Conservation (phyloP, 495 filamentous ascomycete species). For the Lichina pygmaea region DNA sequence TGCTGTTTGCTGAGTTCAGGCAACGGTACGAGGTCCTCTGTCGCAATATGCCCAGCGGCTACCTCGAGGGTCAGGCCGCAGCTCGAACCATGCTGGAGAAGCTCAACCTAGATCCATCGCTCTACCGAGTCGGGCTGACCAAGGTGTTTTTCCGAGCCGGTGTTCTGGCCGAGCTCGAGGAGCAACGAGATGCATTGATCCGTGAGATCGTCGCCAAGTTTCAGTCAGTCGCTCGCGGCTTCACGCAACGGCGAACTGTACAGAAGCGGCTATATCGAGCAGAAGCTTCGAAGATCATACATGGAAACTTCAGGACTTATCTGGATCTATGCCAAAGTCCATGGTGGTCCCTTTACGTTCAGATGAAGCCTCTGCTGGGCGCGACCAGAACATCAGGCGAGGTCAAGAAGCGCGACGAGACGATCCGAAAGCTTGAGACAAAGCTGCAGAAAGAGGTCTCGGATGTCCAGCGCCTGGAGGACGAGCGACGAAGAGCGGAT, state of each 20-base stretch:
- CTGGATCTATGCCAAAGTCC: constrained; percentile 69
- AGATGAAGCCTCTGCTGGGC: constrained; percentile 84
- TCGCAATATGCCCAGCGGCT: constrained; percentile 64
- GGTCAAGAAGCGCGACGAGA: constrained; percentile 81
- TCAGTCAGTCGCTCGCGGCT: constrained; percentile 74
- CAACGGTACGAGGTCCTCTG: constrained; percentile 96
- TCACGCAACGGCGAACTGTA: constrained; percentile 60
- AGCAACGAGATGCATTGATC: constrained; percentile 76
- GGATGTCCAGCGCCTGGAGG: constrained; percentile 61
- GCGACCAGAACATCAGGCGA: constrained; percentile 73
- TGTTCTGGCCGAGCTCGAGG: constrained; percentile 88
- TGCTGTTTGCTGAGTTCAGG: constrained; percentile 80
- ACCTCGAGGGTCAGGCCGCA: constrained; percentile 68
- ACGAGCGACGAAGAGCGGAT: constrained; percentile 71
- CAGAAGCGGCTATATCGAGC: constrained; percentile 83
- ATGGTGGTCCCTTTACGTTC: constrained; percentile 91
- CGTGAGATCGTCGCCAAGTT: constrained; percentile 83
- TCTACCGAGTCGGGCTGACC: constrained; percentile 83
- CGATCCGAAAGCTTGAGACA: constrained; percentile 59
- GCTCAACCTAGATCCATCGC: constrained; percentile 52
- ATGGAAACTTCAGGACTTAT: constrained; percentile 75
- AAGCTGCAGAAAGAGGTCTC: constrained; percentile 54
- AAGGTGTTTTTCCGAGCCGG: constrained; percentile 98
- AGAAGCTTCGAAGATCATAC: constrained; percentile 84
- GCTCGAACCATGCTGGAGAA: constrained; percentile 75